A percentile compares a stretch with the other conserved stretches of the same genome.
Evolutionary conservation across 2,329 filamentous ascomycete species (phyloP).

Genomic region (Xylogone sp.): DNA sequence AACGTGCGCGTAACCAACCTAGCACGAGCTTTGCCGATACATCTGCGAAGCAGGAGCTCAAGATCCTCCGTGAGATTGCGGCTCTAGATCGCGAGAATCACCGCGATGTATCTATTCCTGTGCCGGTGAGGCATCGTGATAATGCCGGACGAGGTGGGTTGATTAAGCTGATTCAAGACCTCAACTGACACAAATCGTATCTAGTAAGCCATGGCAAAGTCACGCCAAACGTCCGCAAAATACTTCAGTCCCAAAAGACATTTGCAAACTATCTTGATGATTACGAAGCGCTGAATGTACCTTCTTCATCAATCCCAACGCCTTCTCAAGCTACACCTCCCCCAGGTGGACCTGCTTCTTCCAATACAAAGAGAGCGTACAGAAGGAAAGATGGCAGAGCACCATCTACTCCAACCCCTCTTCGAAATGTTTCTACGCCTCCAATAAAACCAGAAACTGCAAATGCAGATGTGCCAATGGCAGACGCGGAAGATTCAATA

Average conservation of each 20-base stretch:
- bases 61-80: constrained; percentile 75
- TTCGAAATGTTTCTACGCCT: constrained; percentile 15
- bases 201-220: constrained; percentile 26
- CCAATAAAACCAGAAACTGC: constrained; percentile 30
- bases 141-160: constrained; percentile 35
- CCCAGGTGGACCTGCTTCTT: constrained; percentile 18
- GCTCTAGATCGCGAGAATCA: constrained; percentile 79
- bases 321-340: constrained; percentile 25
- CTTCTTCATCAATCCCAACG: constrained; percentile 36
- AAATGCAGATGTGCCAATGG: constrained; percentile 27
- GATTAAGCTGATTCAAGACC: background rate
- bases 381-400: constrained; percentile 23
- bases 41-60: constrained; percentile 77
- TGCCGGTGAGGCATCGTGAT: constrained; percentile 53
- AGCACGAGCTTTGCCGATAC: constrained; percentile 59
- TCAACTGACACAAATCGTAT: background rate
- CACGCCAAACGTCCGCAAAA: constrained; percentile 61
- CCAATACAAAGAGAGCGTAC: constrained; percentile 20
- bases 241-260: constrained; percentile 76
- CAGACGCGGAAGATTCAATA: constrained; percentile 28
- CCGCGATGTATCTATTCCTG: constrained; percentile 66
- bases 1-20: constrained; percentile 60
- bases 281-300: constrained; percentile 58
- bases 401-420: constrained; percentile 9
- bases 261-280: constrained; percentile 82